Percentiles rank a stretch among this genome's conserved stretches.
Evolutionary conservation across 495 filamentous ascomycete species (phyloP).

Genomic region (Penicillium robsamsonii): DNA sequence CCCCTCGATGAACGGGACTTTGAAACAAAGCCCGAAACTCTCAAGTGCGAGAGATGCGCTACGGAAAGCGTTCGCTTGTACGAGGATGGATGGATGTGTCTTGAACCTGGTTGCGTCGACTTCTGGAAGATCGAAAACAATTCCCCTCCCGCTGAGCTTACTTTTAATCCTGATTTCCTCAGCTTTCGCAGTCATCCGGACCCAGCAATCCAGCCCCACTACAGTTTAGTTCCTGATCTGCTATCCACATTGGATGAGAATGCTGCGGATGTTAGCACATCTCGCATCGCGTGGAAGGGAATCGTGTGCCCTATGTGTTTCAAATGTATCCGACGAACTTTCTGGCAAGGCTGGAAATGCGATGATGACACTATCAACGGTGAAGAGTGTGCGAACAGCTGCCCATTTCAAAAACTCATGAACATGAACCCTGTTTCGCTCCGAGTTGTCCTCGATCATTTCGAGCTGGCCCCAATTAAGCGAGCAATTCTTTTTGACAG

Average conservation of each 20-base stretch:
- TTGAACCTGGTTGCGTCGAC: slow-evolving; percentile 51
- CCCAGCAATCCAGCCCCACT: slow-evolving; percentile 34
- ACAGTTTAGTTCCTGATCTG: slow-evolving; percentile 34
- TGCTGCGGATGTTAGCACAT: slow-evolving; percentile 27
- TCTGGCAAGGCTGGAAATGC: slow-evolving; percentile 68
- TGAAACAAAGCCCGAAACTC: slow-evolving; percentile 17
- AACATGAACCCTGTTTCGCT: slow-evolving; percentile 30
- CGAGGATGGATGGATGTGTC: slow-evolving; percentile 66
- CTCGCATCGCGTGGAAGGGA: slow-evolving; percentile 53
- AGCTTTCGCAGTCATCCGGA: slow-evolving; percentile 39
- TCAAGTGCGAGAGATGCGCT: slow-evolving; percentile 42
- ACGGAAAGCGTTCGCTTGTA: slow-evolving; percentile 45
- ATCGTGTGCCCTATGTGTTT: slow-evolving; percentile 73
- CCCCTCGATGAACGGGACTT: slow-evolving; percentile 26
- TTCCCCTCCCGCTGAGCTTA: slow-evolving; percentile 34
- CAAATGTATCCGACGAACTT: slow-evolving; percentile 58
- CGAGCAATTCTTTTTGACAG: slow-evolving; percentile 21
- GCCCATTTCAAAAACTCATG: slow-evolving; percentile 21
- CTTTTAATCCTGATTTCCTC: slow-evolving; percentile 60
- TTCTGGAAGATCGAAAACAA: slow-evolving; percentile 53
- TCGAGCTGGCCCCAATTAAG: slow-evolving; percentile 28
- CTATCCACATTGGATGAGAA: slow-evolving; percentile 37
- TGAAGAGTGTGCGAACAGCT: slow-evolving; percentile 9
- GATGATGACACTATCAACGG: slow-evolving; percentile 14
- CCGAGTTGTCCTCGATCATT: slow-evolving; percentile 32